Base-by-base conservation (phyloP, 371 early-diverging fungal genomes). In the Syncephalastrum racemosum region DNA sequence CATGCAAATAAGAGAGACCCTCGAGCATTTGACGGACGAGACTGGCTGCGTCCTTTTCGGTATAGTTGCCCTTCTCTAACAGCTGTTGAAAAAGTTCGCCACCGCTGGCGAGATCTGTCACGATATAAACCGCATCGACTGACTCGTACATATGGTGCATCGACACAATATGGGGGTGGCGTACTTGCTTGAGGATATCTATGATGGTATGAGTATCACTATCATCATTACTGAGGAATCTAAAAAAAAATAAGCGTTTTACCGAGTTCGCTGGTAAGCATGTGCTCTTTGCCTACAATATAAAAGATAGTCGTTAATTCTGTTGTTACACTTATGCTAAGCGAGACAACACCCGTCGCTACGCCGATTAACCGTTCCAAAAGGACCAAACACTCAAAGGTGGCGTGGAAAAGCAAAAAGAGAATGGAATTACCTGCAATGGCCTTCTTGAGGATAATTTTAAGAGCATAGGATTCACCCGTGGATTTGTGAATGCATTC, bases 21-120 rank as follows among this genome's bases (percentile, higher is more conserved):
- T 84, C 78, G 0, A 93, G 54, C 24, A 96, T 80, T 68, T 93
- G 90, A 22, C 83, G 66, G 23, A 94, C 76, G 20, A 85, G 53
- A 16, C 70, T 67, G 4, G 84, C 75, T 10, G 91, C 87, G 61
- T 92, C 91, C n/a, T 68, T 68, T 62, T 94, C 94, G 18, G 88
- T 85, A 68, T 91, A 92, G 48, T 79, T 84, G 7, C 92, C 92
- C 41, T 87, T 83, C 18, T 81, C 77, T 45, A 91, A 79, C 40
- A 94, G 82, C 24, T 90, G 90, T 27, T 91, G 90, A 67, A 91
- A 94, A 18, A 94, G 75, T 67, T 94, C 94, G 12, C 94, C 94
- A 43, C 94, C 94, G 19, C 86, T 87, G 12, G 91, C 92, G 14
- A 92, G 81, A 68, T 91, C 91, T 58, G 91, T 90, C 6, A 93